Evolutionary conservation across 441 rosid species (phyloP).

Genomic region (Croton laevigatus): DNA sequence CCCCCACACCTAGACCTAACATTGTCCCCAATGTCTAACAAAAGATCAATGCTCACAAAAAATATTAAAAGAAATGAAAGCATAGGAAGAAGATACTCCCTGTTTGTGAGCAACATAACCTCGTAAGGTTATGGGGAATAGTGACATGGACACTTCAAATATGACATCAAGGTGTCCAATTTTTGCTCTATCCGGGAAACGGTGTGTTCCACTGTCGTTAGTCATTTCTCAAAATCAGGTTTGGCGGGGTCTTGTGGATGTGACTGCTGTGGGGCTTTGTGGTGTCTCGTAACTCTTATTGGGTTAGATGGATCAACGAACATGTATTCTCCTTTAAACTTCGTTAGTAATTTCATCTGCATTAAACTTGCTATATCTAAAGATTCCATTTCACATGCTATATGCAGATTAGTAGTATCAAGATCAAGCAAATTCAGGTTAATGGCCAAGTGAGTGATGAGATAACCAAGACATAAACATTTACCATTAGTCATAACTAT

Average conservation of each 20-base stretch:
- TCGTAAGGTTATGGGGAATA: neutral
- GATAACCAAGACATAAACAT: neutral
- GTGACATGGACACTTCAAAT: neutral
- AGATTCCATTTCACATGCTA: neutral
- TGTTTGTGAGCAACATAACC: neutral
- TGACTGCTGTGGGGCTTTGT: neutral
- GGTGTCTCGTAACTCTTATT: neutral
- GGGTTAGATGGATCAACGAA: neutral
- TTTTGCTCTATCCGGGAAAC: neutral
- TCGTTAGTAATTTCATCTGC: neutral
- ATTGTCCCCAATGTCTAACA: conserved; percentile 1
- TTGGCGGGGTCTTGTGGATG: neutral
- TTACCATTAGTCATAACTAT: neutral
- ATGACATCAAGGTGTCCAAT: neutral
- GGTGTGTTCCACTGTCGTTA: too few species aligned
- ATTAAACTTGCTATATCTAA: neutral
- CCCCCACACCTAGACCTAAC: neutral
- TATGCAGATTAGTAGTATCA: neutral
- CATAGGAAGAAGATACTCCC: neutral
- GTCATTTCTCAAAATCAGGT: too few species aligned
- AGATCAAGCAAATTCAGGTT: neutral
- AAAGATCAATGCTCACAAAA: neutral
- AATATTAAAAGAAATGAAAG: neutral
- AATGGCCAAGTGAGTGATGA: neutral
- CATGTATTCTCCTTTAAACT: neutral